These are phyloP conservation scores for Metarhizium rileyi DNA, from an alignment of 2,329 filamentous ascomycete species.

Conservation along the genomic window DNA sequence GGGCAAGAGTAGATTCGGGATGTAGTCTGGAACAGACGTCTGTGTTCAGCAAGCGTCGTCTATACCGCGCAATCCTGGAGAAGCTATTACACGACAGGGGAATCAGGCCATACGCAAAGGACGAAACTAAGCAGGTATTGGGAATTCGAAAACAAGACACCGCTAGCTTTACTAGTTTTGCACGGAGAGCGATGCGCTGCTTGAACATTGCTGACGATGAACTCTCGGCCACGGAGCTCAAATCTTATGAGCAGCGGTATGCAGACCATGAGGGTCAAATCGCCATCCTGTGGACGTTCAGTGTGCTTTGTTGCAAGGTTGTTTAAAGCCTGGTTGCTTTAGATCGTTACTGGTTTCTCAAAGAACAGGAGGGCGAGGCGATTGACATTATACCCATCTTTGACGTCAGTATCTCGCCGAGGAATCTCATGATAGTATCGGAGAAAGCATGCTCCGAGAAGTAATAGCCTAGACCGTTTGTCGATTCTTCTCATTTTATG, in stretches of 20 bases:
- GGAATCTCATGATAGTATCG: constrained; percentile 14
- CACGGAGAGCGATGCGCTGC: constrained; percentile 16
- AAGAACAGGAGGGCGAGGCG: constrained; percentile 11
- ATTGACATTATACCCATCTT: constrained; percentile 20
- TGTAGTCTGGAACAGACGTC: constrained; percentile 7
- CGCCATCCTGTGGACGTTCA: constrained; percentile 23
- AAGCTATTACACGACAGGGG: constrained; percentile 18
- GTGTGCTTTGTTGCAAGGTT: constrained; percentile 22
- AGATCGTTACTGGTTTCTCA: constrained; percentile 22
- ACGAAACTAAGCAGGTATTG: constrained; percentile 15
- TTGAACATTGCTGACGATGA: constrained; percentile 10
- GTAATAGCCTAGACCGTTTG: no score
- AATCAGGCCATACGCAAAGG: constrained; percentile 5
- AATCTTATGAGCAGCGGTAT: constrained; percentile 16
- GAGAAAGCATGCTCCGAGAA: constrained; percentile 1
- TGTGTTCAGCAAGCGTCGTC: constrained; percentile 15
- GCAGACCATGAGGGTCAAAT: constrained; percentile 14
- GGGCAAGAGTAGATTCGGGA: constrained; percentile 14
- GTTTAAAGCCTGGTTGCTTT: constrained; percentile 22
- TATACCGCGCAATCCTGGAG: constrained; percentile 18
- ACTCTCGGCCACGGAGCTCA: constrained; percentile 14
- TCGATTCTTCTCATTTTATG: no score
- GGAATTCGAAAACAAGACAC: constrained; percentile 21
- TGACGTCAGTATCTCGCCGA: constrained; percentile 17
- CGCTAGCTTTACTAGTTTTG: constrained; percentile 16